Evolutionary conservation across 2,329 filamentous ascomycete species (phyloP).

Genomic region (Aspergillus sp.): DNA sequence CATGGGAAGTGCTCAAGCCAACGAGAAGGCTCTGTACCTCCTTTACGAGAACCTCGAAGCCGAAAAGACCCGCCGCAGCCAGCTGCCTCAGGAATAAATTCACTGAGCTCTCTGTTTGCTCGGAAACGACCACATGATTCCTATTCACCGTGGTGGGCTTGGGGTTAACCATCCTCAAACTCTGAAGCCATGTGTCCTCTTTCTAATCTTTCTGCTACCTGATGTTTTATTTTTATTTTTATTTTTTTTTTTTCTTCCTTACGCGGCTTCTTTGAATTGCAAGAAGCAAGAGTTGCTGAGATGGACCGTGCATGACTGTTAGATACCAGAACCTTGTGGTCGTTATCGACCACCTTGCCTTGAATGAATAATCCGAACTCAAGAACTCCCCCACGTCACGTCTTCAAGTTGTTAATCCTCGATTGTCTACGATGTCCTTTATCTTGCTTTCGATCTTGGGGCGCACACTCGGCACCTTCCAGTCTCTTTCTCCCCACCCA

Average conservation of each 20-base stretch:
- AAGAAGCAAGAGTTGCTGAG: slow-evolving; percentile 20
- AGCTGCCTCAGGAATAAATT: slow-evolving; percentile 59
- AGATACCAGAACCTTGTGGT: slow-evolving; percentile 18
- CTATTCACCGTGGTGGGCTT: too few relatives aligned
- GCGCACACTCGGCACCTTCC: too few relatives aligned
- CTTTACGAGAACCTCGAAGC: slow-evolving; percentile 98
- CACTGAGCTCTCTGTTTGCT: neutral
- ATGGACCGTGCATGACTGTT: slow-evolving; percentile 18
- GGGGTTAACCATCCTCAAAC: too few relatives aligned
- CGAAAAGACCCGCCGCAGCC: slow-evolving; percentile 96
- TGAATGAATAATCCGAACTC: slow-evolving; percentile 14
- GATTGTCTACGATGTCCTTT: too few relatives aligned
- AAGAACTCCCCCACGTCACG: slow-evolving; percentile 7
- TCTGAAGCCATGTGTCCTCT: neutral
- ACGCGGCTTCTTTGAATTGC: slow-evolving; percentile 17
- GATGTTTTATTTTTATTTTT: slow-evolving; percentile 10
- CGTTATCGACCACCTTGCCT: slow-evolving; percentile 11
- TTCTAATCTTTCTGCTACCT: slow-evolving; percentile 13
- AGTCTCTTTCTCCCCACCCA: neutral
- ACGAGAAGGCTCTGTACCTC: slow-evolving; percentile 92
- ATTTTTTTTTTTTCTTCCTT: slow-evolving; percentile 11
- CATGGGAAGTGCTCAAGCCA: slow-evolving; percentile 88
- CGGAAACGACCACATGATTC: too few relatives aligned
- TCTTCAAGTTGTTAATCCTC: slow-evolving; percentile 5
- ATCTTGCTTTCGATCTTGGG: neutral